A percentile compares a stretch with the other conserved stretches of the same genome.
Evolutionary conservation across 495 filamentous ascomycete genomes (phyloP).

Genomic region (Staphylotrichum tortipilum): DNA sequence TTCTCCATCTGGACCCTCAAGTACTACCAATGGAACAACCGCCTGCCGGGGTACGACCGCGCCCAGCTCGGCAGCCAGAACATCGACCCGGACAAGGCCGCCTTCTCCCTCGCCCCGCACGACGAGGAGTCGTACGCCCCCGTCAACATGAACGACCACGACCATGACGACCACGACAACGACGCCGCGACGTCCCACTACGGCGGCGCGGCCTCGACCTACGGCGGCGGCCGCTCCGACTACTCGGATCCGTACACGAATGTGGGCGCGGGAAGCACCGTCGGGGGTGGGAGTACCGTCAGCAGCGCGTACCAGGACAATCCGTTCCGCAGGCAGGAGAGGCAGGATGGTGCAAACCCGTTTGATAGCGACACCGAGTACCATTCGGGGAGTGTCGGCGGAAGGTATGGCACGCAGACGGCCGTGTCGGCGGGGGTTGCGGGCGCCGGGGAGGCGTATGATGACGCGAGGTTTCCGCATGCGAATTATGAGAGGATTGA

Average conservation of each 20-base stretch:
- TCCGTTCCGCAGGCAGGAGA: too few species aligned
- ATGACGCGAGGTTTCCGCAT: constrained; percentile 35
- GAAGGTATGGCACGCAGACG: too few species aligned
- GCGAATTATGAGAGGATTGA: constrained; percentile 37
- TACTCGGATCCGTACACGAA: constrained; percentile 32
- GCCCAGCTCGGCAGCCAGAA: constrained; percentile 40
- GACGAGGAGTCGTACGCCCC: constrained; percentile 46
- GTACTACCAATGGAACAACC: constrained; percentile 70
- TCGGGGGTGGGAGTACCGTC: constrained; percentile 10
- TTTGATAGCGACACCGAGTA: constrained; percentile 35
- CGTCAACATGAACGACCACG: constrained; percentile 36
- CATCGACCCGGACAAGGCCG: constrained; percentile 52
- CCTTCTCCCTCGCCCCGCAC: constrained; percentile 48
- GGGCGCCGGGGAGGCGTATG: constrained; percentile 33
- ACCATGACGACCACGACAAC: constrained; percentile 23
- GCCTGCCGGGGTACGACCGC: constrained; percentile 57
- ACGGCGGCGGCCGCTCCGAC: constrained; percentile 13
- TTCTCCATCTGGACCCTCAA: constrained; percentile 71
- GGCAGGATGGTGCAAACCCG: constrained; percentile 29
- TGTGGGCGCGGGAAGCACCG: constrained; percentile 9
- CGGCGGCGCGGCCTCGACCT: constrained; percentile 6
- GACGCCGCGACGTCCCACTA: background rate
- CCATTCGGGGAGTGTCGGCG: constrained; percentile 20
- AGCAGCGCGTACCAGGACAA: constrained; percentile 16
- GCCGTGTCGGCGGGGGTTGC: constrained; percentile 5